Evolutionary conservation across 306 rosid species (phyloP), one percentile per base, ranked within the genome.

Genomic region (Abrus pulchellus): DNA sequence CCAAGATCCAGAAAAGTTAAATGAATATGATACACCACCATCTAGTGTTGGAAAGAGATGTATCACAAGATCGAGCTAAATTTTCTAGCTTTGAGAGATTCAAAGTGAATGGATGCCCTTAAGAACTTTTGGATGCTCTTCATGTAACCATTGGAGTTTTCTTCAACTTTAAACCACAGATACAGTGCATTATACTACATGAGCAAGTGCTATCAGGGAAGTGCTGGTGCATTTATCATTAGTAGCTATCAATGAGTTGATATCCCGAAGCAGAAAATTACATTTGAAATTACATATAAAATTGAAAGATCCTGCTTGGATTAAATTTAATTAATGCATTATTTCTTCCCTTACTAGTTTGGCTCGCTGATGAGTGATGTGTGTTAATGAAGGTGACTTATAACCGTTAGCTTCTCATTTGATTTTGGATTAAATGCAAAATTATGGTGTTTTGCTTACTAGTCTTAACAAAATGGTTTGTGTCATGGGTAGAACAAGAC

Each of bases 21-120:
- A 38, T 44, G 28, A 41, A 9, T 80, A n/a, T 13, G n/a, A 40
- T 8, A 8, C 7, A 30, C 13, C n/a, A 29, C 40, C 53, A 27
- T 60, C 54, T 59, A 69, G 33, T 20, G 61, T 13, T 69, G 33
- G 56, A 30, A 29, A 60, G 50, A 48, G 50, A 28, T 36, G 12
- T 38, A 52, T 62, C 74, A 43, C 50, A 14, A 14, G 14, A 78
- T 80, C 34, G 64, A 71, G 12, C 64, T 45, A 66, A 33, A 57
- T 53, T 49, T 69, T 68, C 9, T 62, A 9, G 13, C 67, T 50
- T 12, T 32, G 57, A 73, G 40, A 54, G 47, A 66, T 63, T 52
- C 33, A 10, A 12, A 9, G 45, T 55, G n/a, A 8, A n/a, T 61
- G 75, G 5, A 32, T 0, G 52, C 61, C 10, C 9, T 43, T 4